Base-by-base conservation (phyloP, 371 early-diverging fungal species). In the Fennellomyces sp. region DNA sequence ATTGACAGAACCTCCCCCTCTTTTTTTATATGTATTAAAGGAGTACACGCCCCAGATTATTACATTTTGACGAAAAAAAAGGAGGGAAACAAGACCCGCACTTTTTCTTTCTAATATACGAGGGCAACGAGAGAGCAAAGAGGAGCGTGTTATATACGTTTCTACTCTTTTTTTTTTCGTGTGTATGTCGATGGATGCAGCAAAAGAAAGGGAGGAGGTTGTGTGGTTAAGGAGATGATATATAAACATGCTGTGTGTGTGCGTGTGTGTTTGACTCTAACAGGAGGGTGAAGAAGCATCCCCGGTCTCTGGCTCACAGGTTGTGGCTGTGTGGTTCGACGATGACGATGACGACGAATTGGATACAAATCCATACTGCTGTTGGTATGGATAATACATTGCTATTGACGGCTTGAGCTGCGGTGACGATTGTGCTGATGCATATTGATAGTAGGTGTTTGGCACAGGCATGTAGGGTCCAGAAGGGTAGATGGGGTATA, bases 371-470 rank as follows among this genome's bases (percentile, higher is more conserved):
- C 38, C 39, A 25, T 48, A 58, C 17, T 48, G 19, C 28, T 48
- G 50, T 45, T 58, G 56, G 25, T 49, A 36, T 30, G 58, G 19
- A 36, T 58, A 58, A 49, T 54, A 54, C 54, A 54, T 54, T 36
- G 54, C 54, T 26, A 54, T 35, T 6, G 27, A 26, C 4, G 54
- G 54, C 21, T 30, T 35, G 13, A 36, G 50, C 21, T 30, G 45
- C 27, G 59, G 52, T 2, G 50, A 59, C n/a, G 38, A 59, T 19
- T 49, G 59, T 36, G 59, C 49, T 23, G 59, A 50, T 59, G 59
- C 13, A 10, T 21, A 39, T 39, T 12, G 38, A 35, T 35, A 15
- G 35, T 36, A n/a, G n/a, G 19, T 36, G 15, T 36, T 23, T 33
- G 52, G 33, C 2, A 27, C 21, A 11, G 19, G 49, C 30, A 35